phyloP scores from a whole-genome alignment of 2,329 filamentous ascomycete genomes.

The Paramyrothecium sp. region DNA sequence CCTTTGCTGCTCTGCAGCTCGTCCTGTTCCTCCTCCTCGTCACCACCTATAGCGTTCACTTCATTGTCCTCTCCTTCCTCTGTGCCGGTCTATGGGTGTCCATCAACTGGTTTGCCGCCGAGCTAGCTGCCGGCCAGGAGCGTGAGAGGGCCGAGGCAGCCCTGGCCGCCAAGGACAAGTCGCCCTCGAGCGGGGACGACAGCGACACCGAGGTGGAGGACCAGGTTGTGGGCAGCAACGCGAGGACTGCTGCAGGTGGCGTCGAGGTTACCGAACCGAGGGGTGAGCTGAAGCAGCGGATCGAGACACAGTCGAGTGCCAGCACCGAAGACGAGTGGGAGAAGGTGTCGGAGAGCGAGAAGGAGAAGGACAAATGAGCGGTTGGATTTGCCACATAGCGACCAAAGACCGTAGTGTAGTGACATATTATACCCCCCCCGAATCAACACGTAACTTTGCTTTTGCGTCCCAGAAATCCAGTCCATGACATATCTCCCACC shows the following conservation, averaged over 20 bases:
- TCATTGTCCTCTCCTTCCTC: constrained; percentile 75
- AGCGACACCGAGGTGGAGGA: constrained; percentile 47
- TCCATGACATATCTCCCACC: no score
- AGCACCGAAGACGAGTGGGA: constrained; percentile 98
- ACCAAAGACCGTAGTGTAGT: constrained; percentile 5
- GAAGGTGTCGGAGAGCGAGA: constrained; percentile 77
- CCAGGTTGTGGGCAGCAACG: constrained; percentile 16
- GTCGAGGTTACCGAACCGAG: constrained; percentile 39
- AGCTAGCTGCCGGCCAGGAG: constrained; percentile 46
- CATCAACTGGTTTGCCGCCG: constrained; percentile 94
- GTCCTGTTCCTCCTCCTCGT: constrained; percentile 74
- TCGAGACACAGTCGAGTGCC: constrained; percentile 49
- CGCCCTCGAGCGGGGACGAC: constrained; percentile 27
- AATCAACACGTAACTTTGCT: constrained; percentile 1
- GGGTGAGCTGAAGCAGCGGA: constrained; percentile 50
- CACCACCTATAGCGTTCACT: constrained; percentile 86
- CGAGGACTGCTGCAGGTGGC: constrained; percentile 24
- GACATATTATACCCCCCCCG: background rate
- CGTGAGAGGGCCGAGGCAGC: constrained; percentile 26
- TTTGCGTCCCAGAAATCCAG: no score
- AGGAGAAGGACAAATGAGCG: constrained; percentile 52
- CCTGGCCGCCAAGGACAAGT: background rate
- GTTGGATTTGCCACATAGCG: background rate
- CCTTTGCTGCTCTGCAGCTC: constrained; percentile 82
- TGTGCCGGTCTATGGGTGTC: constrained; percentile 84